Evolutionary conservation across 2,329 filamentous ascomycete species (phyloP).

Genomic region (Plectosphaerella cucumerina): DNA sequence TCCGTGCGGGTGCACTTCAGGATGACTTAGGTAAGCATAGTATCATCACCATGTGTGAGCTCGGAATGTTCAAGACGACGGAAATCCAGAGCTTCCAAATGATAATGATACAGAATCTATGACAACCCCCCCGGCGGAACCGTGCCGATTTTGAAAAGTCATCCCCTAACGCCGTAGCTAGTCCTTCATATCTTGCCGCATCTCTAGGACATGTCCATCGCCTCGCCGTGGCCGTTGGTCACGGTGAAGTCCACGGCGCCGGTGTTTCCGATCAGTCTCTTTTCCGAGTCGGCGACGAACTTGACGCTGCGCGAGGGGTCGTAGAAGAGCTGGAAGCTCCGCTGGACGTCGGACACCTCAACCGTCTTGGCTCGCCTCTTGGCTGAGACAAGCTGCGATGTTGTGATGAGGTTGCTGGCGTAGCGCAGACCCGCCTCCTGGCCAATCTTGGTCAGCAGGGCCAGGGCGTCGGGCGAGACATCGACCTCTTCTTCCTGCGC

Average conservation of each 20-base stretch:
- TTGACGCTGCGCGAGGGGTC: slow-evolving; percentile 83
- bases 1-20: too few relatives aligned
- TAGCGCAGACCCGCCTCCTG: slow-evolving; percentile 89
- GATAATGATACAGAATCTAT: slow-evolving; percentile 13
- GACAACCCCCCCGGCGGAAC: slow-evolving; percentile 7
- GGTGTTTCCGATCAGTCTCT: slow-evolving; percentile 84
- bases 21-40: too few relatives aligned
- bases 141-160: slow-evolving; percentile 10
- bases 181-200: slow-evolving; percentile 41
- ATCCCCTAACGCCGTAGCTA: slow-evolving; percentile 9
- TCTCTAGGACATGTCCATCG: slow-evolving; percentile 47
- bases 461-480: slow-evolving; percentile 81
- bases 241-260: slow-evolving; percentile 71
- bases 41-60: too few relatives aligned
- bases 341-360: slow-evolving; percentile 81
- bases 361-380: slow-evolving; percentile 86
- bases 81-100: too few relatives aligned
- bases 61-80: too few relatives aligned
- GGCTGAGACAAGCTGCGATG: slow-evolving; percentile 79
- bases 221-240: slow-evolving; percentile 49
- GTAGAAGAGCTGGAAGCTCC: slow-evolving; percentile 92
- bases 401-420: slow-evolving; percentile 96
- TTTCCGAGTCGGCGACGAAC: slow-evolving; percentile 87
- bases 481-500: slow-evolving; percentile 97
- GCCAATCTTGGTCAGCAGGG: slow-evolving; percentile 91